phyloP scores from a whole-genome alignment of 2,329 filamentous ascomycete genomes.

The Penicillium sp. region DNA sequence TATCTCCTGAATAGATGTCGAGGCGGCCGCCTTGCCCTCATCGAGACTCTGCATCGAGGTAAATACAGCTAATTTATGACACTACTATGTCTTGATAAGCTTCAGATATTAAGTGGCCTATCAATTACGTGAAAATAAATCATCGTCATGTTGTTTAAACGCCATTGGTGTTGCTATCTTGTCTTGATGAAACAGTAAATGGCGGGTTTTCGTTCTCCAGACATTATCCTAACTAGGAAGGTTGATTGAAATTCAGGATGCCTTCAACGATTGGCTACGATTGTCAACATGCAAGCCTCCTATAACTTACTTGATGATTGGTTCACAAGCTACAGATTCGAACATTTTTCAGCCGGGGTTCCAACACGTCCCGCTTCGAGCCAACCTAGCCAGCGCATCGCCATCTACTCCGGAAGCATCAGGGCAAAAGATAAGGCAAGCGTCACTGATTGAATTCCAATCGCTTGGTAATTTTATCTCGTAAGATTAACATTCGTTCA shows the following conservation, averaged over 20 bases:
- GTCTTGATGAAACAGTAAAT: background rate
- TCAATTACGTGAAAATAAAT: background rate
- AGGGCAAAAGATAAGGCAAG: background rate
- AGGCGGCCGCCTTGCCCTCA: background rate
- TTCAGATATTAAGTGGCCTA: background rate
- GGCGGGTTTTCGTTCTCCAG: constrained; percentile 6
- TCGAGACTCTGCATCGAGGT: background rate
- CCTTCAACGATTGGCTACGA: background rate
- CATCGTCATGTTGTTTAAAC: background rate
- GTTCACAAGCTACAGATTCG: background rate
- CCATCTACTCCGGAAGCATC: background rate
- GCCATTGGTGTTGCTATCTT: background rate
- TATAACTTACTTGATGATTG: background rate
- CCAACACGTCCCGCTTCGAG: background rate
- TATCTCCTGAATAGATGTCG: background rate
- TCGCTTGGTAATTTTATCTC: background rate
- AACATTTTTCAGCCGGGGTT: background rate
- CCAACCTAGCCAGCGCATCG: background rate
- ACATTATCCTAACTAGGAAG: constrained; percentile 8
- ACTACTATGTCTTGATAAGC: background rate
- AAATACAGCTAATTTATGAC: background rate
- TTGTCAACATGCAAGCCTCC: background rate
- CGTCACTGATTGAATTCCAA: background rate
- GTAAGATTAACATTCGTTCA: background rate
- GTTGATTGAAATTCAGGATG: constrained; percentile 2